A percentile compares a stretch with the other conserved stretches of the same genome.
phyloP scores from a whole-genome alignment of 805 yeast genomes.

The Citeromyces nyonsensis region DNA sequence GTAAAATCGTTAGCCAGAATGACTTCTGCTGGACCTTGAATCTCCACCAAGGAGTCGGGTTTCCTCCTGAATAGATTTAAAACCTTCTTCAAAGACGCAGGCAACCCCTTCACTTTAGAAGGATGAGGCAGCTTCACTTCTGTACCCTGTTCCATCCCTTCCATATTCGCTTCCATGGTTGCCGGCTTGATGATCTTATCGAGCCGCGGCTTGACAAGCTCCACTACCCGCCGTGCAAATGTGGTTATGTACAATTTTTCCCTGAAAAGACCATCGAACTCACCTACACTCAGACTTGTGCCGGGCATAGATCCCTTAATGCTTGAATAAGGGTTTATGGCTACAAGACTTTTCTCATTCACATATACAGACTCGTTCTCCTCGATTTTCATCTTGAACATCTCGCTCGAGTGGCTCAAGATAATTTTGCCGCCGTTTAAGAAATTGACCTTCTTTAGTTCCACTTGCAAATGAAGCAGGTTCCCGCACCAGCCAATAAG shows the following conservation, averaged over 20 bases:
- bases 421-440: conserved; percentile 24
- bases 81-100: too few relatives aligned
- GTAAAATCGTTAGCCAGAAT: too few relatives aligned
- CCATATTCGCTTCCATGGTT: too few relatives aligned
- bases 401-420: conserved; percentile 20
- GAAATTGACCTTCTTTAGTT: conserved; percentile 6
- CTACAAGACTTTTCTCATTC: conserved; percentile 23
- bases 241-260: background rate
- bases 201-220: too few relatives aligned
- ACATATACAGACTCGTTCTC: conserved; percentile 21
- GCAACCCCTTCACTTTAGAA: too few relatives aligned
- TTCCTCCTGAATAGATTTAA: too few relatives aligned
- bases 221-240: too few relatives aligned
- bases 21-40: too few relatives aligned
- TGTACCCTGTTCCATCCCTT: too few relatives aligned
- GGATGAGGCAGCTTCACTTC: too few relatives aligned
- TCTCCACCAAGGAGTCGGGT: too few relatives aligned
- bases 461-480: conserved; percentile 10
- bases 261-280: conserved; percentile 2
- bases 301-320: conserved; percentile 1
- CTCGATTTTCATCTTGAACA: conserved; percentile 17
- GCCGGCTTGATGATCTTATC: too few relatives aligned
- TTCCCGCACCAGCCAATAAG: conserved; percentile 33
- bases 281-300: conserved; percentile 11
- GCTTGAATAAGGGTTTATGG: conserved; percentile 6